These are phyloP conservation scores for Saturnispora serradocipensis DNA, from an alignment of 805 yeast genomes.

Conservation along the genomic window DNA sequence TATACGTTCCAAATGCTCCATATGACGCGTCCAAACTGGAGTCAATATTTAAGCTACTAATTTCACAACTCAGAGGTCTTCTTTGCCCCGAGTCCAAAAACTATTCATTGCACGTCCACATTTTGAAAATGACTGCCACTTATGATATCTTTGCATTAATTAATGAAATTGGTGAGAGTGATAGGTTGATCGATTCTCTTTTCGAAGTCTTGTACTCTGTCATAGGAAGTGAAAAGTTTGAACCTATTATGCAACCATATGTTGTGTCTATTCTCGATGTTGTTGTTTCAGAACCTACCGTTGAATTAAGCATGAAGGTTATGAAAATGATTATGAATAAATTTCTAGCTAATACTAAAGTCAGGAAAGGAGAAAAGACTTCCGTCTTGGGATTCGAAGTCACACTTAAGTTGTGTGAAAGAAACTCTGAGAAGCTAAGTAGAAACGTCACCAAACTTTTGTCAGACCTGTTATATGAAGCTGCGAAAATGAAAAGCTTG, in stretches of 20 bases:
- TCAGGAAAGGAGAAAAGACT: constrained; percentile 16
- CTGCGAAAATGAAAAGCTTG: constrained; percentile 21
- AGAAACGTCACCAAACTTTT: constrained; percentile 71
- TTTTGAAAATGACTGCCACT: constrained; percentile 63
- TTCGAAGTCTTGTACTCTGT: constrained; percentile 58
- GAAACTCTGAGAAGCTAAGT: constrained; percentile 64
- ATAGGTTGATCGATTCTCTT: constrained; percentile 40
- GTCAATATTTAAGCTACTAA: constrained; percentile 57
- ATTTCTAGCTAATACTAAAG: constrained; percentile 34
- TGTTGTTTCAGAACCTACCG: constrained; percentile 59
- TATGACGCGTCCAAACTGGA: constrained; percentile 55
- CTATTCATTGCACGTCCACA: constrained; percentile 51
- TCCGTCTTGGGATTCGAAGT: constrained; percentile 55
- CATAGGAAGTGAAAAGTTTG: constrained; percentile 33
- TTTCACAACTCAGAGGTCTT: constrained; percentile 50
- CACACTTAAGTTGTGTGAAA: constrained; percentile 57
- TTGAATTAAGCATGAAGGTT: constrained; percentile 46
- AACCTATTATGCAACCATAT: constrained; percentile 39
- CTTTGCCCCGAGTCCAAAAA: constrained; percentile 45
- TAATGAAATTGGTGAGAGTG: constrained; percentile 63
- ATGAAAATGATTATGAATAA: constrained; percentile 57
- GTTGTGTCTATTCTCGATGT: constrained; percentile 68
- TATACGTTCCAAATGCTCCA: constrained; percentile 89
- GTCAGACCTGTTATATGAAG: constrained; percentile 62
- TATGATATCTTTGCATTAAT: constrained; percentile 41